Evolutionary conservation across 2,329 filamentous ascomycete genomes (phyloP), one percentile per base, ranked within the genome.

Genomic region (Fusarium pseudoanthophilum): DNA sequence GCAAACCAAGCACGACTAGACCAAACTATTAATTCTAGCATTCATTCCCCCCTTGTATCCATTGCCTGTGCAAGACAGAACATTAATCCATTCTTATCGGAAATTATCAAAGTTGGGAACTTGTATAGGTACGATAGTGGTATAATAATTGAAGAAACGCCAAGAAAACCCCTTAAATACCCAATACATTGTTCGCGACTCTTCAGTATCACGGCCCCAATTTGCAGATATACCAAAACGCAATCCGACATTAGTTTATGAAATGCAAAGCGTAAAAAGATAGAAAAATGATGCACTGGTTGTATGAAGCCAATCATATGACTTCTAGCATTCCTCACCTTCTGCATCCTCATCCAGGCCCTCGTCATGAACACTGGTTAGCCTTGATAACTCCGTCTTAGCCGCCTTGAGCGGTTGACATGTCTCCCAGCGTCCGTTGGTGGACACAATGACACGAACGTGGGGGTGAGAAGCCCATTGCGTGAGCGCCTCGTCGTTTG

Each of bases 391-490:
- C 42, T 70, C 67, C 5, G 56, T 60, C 21, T 69, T 70, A 34
- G 67, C 56, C 18, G 68, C 69, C 39, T 75, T 77, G 18, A 84
- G 69, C 21, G 78, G 75, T 37, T 80, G 79, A 61, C 79, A 81
- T 26, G 81, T 74, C 73, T 77, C 76, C 83, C 84, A 85, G 9
- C 78, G 78, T 13, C 34, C 51, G 4, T 37, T 61, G 4, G 72
- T 74, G 36, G 59, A 59, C 42, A 65, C 66, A 43, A 85, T 82
- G 42, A 86, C 83, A 9, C 78, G 79, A 21, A 86, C 84, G 4
- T 79, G 79, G 9, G 73, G 68, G 40, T 74, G 76, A 16, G 78
- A 80, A 1, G 83, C 84, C 85, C 85, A 87, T 5, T 78, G 61
- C 1, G 79, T 83, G n/a, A 87, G 77, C 1, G 80, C 82, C 6